Base-by-base conservation (phyloP, 495 filamentous ascomycete genomes). In the Aspergillus sparsus region DNA sequence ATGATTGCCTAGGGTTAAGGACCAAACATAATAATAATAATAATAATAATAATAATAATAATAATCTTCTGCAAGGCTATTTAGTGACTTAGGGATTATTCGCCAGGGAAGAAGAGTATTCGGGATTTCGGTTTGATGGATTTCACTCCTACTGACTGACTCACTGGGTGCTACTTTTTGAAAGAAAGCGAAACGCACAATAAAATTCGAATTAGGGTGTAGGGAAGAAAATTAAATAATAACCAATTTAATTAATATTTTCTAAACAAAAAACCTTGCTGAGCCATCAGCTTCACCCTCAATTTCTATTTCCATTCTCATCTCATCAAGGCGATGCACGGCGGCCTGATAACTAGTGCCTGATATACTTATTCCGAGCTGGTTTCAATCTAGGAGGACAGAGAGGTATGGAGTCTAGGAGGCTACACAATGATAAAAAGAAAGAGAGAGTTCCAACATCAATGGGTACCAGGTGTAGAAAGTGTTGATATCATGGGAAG, bases 321-420 rank as follows among this genome's bases (percentile, higher is more conserved):
- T 59, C 52, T 37, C 37, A 50, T 54, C 16, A 49, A 54, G 60
- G 58, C 49, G 63, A 71, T 67, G 66, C 68, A 71, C 66, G 53
- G 68, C 70, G 69, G 70, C 70, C 72, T 69, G 68, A 72, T 61
- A 27, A 27, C 21, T 27, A 66, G 62, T 68, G 67, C 60, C 63
- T 62, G 63, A 66, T 53, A 35, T 45, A 50, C 44, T 27, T 27
- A 5, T 47, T 47, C 44, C 15, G 27, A 47, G 44, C 10, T 21
- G 15, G 44, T 18, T 5, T 47, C 44, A 18, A 47, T 47, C 44
- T n/a, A 47, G 44, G 44, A 21, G 44, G 5, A 2, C 9, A 16
- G 44, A 18, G 11, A 47, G 44, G 39, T 21, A 1, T 8, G 27
- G 21, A 27, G 3, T 27, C 1, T 1, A 27, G 3, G 21, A 27